Evolutionary conservation across 2,329 filamentous ascomycete genomes (phyloP).

Genomic region (Paecilomyces dactylethromorphus): DNA sequence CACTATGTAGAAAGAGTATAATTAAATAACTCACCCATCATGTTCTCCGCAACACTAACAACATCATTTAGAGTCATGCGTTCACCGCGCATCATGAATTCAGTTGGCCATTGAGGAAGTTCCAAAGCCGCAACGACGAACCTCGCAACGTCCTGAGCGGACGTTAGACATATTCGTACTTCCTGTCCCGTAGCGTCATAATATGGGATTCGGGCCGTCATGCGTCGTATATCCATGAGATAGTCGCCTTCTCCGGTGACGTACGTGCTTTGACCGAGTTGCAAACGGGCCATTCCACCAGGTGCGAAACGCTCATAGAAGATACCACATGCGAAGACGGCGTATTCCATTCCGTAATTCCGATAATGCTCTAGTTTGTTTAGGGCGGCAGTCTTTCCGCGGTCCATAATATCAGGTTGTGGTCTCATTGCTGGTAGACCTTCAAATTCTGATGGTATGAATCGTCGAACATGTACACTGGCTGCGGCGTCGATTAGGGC

Average conservation of each 20-base stretch:
- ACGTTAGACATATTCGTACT: constrained; percentile 60
- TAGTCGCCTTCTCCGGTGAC: constrained; percentile 57
- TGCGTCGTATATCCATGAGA: constrained; percentile 55
- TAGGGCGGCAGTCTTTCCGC: constrained; percentile 52
- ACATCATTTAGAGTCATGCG: constrained; percentile 56
- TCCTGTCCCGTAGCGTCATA: constrained; percentile 46
- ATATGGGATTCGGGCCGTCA: constrained; percentile 55
- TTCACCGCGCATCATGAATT: constrained; percentile 65
- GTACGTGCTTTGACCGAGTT: constrained; percentile 53
- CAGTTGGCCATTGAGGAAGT: constrained; percentile 58
- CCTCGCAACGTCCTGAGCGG: constrained; percentile 62
- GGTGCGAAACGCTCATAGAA: constrained; percentile 71
- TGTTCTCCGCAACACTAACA: constrained; percentile 48
- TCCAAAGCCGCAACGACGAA: constrained; percentile 63
- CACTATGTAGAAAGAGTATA: too few species aligned
- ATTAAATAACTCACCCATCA: constrained; percentile 35
- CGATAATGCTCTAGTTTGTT: constrained; percentile 50
- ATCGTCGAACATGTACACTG: constrained; percentile 57
- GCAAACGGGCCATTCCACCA: constrained; percentile 54
- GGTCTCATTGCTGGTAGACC: constrained; percentile 53
- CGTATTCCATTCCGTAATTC: constrained; percentile 54
- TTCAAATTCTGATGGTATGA: constrained; percentile 72
- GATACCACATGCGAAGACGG: constrained; percentile 66
- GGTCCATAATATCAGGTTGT: constrained; percentile 54
- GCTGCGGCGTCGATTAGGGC: constrained; percentile 67